Base-by-base conservation (phyloP, 1,284 basidiomycete genomes). In the Heterobasidion annosum region DNA sequence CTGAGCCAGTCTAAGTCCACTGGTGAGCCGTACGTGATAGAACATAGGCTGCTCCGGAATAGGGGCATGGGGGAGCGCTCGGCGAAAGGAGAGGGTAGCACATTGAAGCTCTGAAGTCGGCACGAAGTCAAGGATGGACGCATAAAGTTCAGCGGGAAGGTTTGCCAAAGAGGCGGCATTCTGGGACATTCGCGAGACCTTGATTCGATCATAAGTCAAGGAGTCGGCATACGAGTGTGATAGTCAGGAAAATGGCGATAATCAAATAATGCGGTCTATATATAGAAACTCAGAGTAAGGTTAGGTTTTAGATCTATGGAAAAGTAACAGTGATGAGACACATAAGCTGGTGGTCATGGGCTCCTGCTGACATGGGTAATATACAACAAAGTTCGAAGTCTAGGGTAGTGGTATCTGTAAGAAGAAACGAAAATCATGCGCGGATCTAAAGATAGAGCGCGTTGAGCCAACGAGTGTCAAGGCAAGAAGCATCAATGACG, bases 71-170 rank as follows among this genome's bases (percentile, higher is more conserved):
- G 86, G 83, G 47, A 83, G 66, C 6, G 79, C 80, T 37, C 78
- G 70, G 25, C 73, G 75, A 45, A 88, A 70, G 0, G 79, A 67
- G n/a, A 83, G 63, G 10, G 76, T 63, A 1, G 77, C 72, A 19
- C 67, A 67, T 53, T 75, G 75, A 16, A 72, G 63, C 51, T 71
- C 65, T 15, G 67, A 57, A 1, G 63, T 57, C 18, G 76, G 69
- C 8, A 85, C 56, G 16, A 75, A 70, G 9, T 65, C 63, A 44
- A 86, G 61, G 59, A 87, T 81, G 10, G 66, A 66, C 4, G 69
- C 65, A 64, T 82, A 84, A n/a, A 87, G 68, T 64, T 87, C 84
- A 15, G 73, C 59, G 25, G 84, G 84, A n/a, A 86, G 70, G 8
- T 35, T 16, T 16, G 45, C 45, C 10, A 47, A 12, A 12, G 45